Percentiles rank a stretch among this genome's conserved stretches.
phyloP scores from a whole-genome alignment of 164 flowering plant species.

The Piper betle region DNA sequence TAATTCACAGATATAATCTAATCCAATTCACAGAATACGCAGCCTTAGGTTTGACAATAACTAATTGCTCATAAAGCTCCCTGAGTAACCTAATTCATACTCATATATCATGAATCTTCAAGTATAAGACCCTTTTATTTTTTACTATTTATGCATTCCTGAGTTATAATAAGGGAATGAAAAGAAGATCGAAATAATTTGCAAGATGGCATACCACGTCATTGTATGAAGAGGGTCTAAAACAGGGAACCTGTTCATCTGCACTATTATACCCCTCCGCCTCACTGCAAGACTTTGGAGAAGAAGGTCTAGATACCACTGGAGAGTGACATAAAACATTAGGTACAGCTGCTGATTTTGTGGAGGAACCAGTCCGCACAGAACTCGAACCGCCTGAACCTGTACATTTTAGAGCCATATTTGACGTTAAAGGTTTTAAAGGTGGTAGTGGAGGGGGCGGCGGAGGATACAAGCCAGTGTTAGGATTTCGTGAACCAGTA shows the following conservation, averaged over 20 bases:
- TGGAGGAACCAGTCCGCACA: slow-evolving; percentile 46
- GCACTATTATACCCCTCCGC: slow-evolving; percentile 98
- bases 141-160: not conserved
- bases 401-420: slow-evolving; percentile 34
- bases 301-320: slow-evolving; percentile 72
- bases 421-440: slow-evolving; percentile 42
- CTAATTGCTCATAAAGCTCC: too few species aligned
- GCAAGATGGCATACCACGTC: slow-evolving; percentile 46
- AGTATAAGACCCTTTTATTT: too few species aligned
- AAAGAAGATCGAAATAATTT: not conserved
- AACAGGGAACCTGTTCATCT: slow-evolving; percentile 81
- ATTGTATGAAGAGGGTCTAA: slow-evolving; percentile 48
- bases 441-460: slow-evolving; percentile 97
- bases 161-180: not conserved
- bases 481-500: slow-evolving; percentile 18
- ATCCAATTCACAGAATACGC: too few species aligned
- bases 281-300: slow-evolving; percentile 82
- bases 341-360: slow-evolving; percentile 64
- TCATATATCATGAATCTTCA: too few species aligned
- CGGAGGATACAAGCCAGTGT: slow-evolving; percentile 53
- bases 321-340: slow-evolving; percentile 56
- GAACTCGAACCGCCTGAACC: slow-evolving; percentile 4
- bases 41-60: too few species aligned
- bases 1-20: too few species aligned
- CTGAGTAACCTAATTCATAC: too few species aligned